Conservation (phyloP, 73 alveolate species). For the Tetrahymena thermophila region DNA sequence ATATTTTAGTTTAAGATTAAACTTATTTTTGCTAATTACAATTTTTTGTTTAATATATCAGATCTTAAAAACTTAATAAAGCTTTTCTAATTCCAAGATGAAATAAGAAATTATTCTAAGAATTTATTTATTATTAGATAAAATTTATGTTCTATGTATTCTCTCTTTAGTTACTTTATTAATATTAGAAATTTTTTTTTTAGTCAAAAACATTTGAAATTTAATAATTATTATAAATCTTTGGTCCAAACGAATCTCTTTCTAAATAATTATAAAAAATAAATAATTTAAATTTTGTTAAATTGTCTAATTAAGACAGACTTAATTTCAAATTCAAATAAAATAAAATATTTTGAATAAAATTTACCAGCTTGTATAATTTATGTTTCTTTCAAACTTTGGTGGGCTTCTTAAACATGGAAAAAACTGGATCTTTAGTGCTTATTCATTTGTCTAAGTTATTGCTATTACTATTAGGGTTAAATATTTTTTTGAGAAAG, state of each 20-base stretch:
- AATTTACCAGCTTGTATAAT: neutral
- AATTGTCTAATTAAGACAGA: too few relatives aligned
- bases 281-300: too few relatives aligned
- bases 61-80: neutral
- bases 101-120: neutral
- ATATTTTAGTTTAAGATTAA: neutral
- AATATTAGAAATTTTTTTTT: too few relatives aligned
- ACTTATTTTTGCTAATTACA: neutral
- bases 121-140: neutral
- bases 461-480: neutral
- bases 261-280: too few relatives aligned
- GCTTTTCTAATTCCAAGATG: neutral
- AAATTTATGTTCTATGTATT: too few relatives aligned
- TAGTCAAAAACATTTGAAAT: neutral
- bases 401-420: neutral
- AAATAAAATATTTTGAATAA: too few relatives aligned
- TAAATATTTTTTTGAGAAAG: neutral
- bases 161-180: too few relatives aligned
- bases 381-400: neutral
- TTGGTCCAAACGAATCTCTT: neutral
- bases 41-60: neutral
- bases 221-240: neutral
- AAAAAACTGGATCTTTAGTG: neutral
- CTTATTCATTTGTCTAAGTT: neutral
- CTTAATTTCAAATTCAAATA: too few relatives aligned